phyloP scores from a whole-genome alignment of 169 alveolate species.

The Plasmodium vinckei region DNA sequence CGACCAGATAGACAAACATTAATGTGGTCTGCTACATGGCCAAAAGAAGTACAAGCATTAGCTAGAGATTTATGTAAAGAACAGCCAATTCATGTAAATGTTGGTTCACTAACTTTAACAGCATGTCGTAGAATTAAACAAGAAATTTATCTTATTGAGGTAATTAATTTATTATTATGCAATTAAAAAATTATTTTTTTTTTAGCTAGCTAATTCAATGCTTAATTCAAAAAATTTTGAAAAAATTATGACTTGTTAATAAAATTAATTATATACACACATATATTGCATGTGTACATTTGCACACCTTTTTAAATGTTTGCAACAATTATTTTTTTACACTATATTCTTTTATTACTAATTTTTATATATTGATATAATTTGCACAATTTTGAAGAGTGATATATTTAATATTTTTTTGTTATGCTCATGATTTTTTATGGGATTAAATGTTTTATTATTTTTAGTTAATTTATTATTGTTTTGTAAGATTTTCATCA shows the following conservation, averaged over 20 bases:
- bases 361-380: no score
- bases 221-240: neutral
- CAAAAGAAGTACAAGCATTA: constrained; percentile 95
- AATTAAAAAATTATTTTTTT: neutral
- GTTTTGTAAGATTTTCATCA: no score
- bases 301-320: no score
- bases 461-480: no score
- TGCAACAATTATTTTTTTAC: no score
- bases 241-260: neutral
- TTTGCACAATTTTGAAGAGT: no score
- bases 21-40: constrained; percentile 99
- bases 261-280: neutral
- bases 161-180: constrained; percentile 36
- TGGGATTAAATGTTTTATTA: no score
- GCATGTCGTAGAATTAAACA: constrained; percentile 95
- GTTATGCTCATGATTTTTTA: no score
- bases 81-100: constrained; percentile 97
- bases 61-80: constrained; percentile 95
- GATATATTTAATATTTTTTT: no score
- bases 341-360: no score
- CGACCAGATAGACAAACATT: constrained; percentile 96
- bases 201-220: neutral
- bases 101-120: constrained; percentile 94
- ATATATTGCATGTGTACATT: no score
- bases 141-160: constrained; percentile 87